Evolutionary conservation across 768 basidiomycete genomes (phyloP).

Genomic region (Thelephora aurantiotincta): DNA sequence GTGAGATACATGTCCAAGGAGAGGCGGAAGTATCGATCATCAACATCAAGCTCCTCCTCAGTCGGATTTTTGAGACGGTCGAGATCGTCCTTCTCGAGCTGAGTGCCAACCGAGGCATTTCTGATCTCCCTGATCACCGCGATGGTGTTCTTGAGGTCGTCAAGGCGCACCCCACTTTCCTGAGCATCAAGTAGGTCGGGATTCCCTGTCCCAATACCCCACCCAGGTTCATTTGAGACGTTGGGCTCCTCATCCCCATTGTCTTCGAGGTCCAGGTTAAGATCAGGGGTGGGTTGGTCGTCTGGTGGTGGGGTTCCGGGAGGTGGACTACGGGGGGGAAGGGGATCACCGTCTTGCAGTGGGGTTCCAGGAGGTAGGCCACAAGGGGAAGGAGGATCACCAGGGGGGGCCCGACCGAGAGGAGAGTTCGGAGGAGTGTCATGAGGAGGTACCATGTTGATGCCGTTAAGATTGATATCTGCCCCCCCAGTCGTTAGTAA

Average conservation of each 20-base stretch:
- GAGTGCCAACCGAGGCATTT: not conserved
- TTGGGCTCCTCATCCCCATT: not conserved
- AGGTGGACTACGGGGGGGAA: not conserved
- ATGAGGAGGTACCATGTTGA: too few species aligned
- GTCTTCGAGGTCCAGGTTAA: not conserved
- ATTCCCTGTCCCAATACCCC: not conserved
- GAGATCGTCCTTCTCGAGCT: not conserved
- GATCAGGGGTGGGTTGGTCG: not conserved
- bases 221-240: not conserved
- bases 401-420: too few species aligned
- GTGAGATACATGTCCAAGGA: constrained; percentile 20
- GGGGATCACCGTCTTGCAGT: not conserved
- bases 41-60: not conserved
- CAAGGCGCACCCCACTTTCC: not conserved
- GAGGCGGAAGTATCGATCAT: constrained; percentile 11
- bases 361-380: not conserved
- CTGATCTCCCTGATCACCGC: not conserved
- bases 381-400: too few species aligned
- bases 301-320: not conserved
- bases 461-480: too few species aligned
- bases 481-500: too few species aligned
- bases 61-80: constrained; percentile 5
- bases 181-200: not conserved
- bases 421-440: too few species aligned
- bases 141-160: not conserved